phyloP scores from a whole-genome alignment of 2,329 filamentous ascomycete species.

The Phialophora expanda region DNA sequence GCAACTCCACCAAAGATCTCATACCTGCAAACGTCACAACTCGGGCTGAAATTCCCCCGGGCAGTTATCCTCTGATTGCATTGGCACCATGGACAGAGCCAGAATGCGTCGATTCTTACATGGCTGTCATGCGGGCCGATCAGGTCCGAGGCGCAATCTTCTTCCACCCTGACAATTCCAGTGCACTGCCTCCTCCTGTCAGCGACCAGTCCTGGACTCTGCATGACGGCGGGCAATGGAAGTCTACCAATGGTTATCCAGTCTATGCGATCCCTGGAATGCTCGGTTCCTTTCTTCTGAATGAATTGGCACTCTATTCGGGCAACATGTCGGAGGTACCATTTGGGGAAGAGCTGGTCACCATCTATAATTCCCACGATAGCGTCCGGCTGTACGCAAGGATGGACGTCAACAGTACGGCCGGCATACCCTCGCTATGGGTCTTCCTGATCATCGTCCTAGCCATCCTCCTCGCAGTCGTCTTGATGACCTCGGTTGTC shows the following conservation, averaged over 20 bases:
- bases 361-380: conserved; percentile 48
- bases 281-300: conserved; percentile 71
- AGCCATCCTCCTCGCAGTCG: conserved; percentile 71
- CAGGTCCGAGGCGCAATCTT: conserved; percentile 66
- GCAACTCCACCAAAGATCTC: conserved; percentile 64
- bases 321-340: conserved; percentile 65
- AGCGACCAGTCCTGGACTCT: conserved; percentile 73
- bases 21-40: conserved; percentile 78
- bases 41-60: conserved; percentile 66
- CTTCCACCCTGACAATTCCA: conserved; percentile 56
- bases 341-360: conserved; percentile 42
- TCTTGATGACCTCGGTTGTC: conserved; percentile 68
- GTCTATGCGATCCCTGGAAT: conserved; percentile 79
- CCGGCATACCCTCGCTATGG: conserved; percentile 76
- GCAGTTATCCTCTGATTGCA: conserved; percentile 75
- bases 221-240: conserved; percentile 73
- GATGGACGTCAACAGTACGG: conserved; percentile 50
- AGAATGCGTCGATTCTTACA: conserved; percentile 74
- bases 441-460: conserved; percentile 73
- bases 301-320: conserved; percentile 75
- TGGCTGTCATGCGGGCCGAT: conserved; percentile 66
- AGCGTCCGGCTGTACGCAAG: conserved; percentile 57
- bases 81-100: conserved; percentile 83
- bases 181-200: conserved; percentile 67
- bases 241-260: conserved; percentile 71